Base-by-base conservation (phyloP, 2,329 filamentous ascomycete species). In the Epichloe hybrida region DNA sequence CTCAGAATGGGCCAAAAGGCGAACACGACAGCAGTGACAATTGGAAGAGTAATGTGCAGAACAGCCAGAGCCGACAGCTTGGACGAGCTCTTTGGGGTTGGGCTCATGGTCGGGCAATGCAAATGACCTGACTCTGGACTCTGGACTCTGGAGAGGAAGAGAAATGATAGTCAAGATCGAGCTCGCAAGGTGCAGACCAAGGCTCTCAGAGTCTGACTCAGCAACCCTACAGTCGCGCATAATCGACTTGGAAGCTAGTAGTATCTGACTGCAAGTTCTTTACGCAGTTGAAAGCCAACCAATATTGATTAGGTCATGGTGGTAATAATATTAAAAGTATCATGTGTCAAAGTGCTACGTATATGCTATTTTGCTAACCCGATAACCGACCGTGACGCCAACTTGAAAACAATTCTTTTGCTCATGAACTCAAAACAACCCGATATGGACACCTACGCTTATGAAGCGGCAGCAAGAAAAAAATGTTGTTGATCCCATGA, bases 1-100 rank as follows among this genome's bases (percentile, higher is more conserved):
- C 45, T 38, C 38, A 27, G n/a, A 13, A 48, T 20, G 21, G 50
- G 52, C 39, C 40, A 39, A 11, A 13, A 38, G 36, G 31, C 35
- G 37, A 52, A 51, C 9, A 40, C 17, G 6, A 40, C 13, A n/a
- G 37, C 17, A 20, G 20, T 49, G 23, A 37, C 50, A 23, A 46
- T 13, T 23, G 52, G 49, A 42, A 51, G 49, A 5, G 46, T 41
- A n/a, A 49, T 46, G 34, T 54, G 50, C 5, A 54, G 41, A 43
- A 52, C 35, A 11, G 35, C 40, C 17, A 47, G 36, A 35, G 44
- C 23, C 36, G 49, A 38, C 9, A 13, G 17, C 38, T n/a, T 20
- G 4, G 36, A n/a, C 9, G 46, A 12, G 5, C 15, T 11, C 9
- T 23, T 13, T 9, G 11, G 13, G 42, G 6, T n/a, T 15, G 42